Percentiles rank a stretch among this genome's conserved stretches.
Conservation (phyloP, 495 filamentous ascomycete genomes). For the Aspergillus heteromorphus region DNA sequence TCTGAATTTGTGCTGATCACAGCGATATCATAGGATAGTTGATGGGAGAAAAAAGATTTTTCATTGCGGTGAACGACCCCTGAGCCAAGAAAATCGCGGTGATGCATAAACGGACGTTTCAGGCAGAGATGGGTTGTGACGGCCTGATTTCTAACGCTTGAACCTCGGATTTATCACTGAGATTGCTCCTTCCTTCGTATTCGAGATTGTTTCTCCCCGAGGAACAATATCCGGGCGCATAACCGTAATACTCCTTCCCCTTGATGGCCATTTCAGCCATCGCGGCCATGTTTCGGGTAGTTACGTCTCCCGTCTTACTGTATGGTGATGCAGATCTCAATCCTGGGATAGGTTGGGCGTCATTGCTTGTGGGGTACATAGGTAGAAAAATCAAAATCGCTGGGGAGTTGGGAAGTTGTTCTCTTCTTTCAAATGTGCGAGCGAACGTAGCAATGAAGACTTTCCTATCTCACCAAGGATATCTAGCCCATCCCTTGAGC, state of each 20-base stretch:
- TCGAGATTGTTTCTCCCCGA: neutral
- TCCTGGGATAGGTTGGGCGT: neutral
- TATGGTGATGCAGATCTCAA: neutral
- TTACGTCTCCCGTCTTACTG: neutral
- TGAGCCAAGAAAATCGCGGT: conserved; percentile 15
- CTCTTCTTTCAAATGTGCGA: too few species aligned
- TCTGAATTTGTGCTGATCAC: neutral
- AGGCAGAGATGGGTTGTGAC: conserved; percentile 5
- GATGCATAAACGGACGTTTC: conserved; percentile 21
- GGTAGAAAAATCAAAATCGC: neutral
- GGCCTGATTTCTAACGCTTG: neutral
- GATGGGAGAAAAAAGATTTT: neutral
- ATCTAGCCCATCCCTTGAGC: neutral
- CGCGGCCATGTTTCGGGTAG: neutral
- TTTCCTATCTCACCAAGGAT: neutral
- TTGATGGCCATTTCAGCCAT: neutral
- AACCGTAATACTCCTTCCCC: neutral
- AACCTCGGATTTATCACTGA: conserved; percentile 1
- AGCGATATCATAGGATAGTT: too few species aligned
- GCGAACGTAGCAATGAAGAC: neutral
- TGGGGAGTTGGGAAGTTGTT: neutral
- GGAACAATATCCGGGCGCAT: neutral
- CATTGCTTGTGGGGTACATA: neutral
- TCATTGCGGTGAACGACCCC: conserved; percentile 22
- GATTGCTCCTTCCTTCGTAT: neutral